Evolutionary conservation across 1,139 yeast species (phyloP).

Genomic region (Geotrichum citri-aurantii): DNA sequence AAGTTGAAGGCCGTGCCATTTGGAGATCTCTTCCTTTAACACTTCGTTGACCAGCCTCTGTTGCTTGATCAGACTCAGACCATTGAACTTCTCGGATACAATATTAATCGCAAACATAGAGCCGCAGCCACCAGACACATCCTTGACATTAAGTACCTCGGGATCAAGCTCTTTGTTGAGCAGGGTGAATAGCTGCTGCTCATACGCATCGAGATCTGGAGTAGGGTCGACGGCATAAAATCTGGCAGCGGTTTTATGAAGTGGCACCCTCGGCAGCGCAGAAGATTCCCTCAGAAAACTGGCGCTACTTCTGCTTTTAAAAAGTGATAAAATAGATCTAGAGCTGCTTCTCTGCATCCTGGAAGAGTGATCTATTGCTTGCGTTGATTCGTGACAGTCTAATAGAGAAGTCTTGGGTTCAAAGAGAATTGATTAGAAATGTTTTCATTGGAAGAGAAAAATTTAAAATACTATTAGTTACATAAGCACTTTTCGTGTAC

Average conservation of each 20-base stretch:
- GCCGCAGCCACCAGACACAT: conserved; percentile 95
- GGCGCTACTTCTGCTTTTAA: neutral
- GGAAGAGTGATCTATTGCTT: neutral
- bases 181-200: conserved; percentile 54
- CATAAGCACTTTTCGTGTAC: neutral
- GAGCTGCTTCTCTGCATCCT: neutral
- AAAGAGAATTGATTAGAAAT: neutral
- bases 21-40: conserved; percentile 74
- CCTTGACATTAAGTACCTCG: conserved; percentile 56
- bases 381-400: neutral
- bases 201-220: conserved; percentile 52
- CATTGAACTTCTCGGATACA: conserved; percentile 69
- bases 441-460: neutral
- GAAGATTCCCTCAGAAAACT: neutral
- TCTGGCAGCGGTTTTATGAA: neutral
- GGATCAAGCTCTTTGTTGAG: conserved; percentile 56
- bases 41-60: conserved; percentile 82
- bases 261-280: neutral
- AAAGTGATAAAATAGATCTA: neutral
- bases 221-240: conserved; percentile 13
- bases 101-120: conserved; percentile 91
- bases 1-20: conserved; percentile 94
- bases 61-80: conserved; percentile 79
- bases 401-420: neutral
- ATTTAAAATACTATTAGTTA: neutral